Base-by-base conservation (phyloP, 768 basidiomycete species). In the Phylloporus arenicola region DNA sequence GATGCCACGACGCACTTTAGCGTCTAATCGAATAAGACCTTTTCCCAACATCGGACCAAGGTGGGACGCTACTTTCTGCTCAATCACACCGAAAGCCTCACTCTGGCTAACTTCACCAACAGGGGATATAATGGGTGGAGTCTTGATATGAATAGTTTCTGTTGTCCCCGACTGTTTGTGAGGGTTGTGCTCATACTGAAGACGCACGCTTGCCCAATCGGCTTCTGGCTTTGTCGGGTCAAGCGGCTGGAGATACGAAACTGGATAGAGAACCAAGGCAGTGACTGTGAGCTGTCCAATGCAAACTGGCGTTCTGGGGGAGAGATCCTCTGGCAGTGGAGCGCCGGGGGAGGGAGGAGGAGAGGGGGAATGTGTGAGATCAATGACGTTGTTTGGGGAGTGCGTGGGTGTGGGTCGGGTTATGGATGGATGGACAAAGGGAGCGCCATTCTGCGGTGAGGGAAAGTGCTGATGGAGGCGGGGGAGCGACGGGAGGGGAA, bases 31-130 rank as follows among this genome's bases (percentile, higher is more conserved):
- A 59, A 92, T 88, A 45, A 92, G 74, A 46, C 89, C 89, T 57
- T 86, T 88, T 14, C 86, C 84, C 46, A 94, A 72, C 83, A 94
- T 85, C 8, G 88, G 88, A 0, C 88, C 90, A 25, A 94, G 71
- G 39, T 80, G 72, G 31, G 80, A 81, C 6, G 89, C 88, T 27
- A 88, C 85, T 61, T 85, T 90, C 66, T 91, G 89, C 62, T 93
- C 92, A 27, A 93, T 80, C 17, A 94, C 84, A 6, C 78, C 92
- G 57, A 94, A 94, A 13, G 72, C 73, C 45, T 92, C 88, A 2
- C 83, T 83, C 6, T 73, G 63, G 3, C 73, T 61, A 22, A 70
- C 62, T 52, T 87, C 84, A 16, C 85, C 85, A 31, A 73, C 71
- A 2, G 72, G 67, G 24, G 70, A 64, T 57, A 77, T 77, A 20